A percentile compares a stretch with the other conserved stretches of the same genome.
Conservation (phyloP, 1,284 basidiomycete genomes). For the Abortiporus biennis region DNA sequence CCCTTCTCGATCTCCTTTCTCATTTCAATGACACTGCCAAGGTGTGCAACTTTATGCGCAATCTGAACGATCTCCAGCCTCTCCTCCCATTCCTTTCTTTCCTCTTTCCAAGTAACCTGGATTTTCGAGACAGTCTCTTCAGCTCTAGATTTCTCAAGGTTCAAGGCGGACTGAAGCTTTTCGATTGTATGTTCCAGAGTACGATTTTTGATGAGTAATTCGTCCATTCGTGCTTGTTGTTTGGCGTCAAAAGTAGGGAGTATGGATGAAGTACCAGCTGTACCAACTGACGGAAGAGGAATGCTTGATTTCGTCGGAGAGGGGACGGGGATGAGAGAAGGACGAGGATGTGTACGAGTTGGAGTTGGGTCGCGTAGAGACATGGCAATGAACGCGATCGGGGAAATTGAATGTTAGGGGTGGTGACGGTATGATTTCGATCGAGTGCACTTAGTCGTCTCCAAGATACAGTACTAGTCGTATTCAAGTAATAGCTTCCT, state of each 20-base stretch:
- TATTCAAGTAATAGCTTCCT: too few relatives aligned
- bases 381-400: too few relatives aligned
- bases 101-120: slow-evolving; percentile 42
- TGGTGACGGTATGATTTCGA: neutral
- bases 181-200: slow-evolving; percentile 53
- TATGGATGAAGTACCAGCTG: too few relatives aligned
- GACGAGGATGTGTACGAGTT: neutral
- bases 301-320: too few relatives aligned
- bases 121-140: slow-evolving; percentile 37
- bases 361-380: slow-evolving; percentile 5
- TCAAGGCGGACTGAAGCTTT: slow-evolving; percentile 20
- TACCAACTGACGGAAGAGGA: too few relatives aligned
- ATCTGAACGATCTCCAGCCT: slow-evolving; percentile 56
- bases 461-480: too few relatives aligned
- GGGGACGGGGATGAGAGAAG: too few relatives aligned
- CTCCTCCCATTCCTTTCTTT: slow-evolving; percentile 52
- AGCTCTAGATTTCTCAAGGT: slow-evolving; percentile 36
- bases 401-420: too few relatives aligned
- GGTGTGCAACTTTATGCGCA: slow-evolving; percentile 57
- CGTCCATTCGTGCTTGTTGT: slow-evolving; percentile 59
- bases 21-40: slow-evolving; percentile 44
- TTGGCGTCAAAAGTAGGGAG: slow-evolving; percentile 40
- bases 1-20: slow-evolving; percentile 45
- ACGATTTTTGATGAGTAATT: slow-evolving; percentile 58
- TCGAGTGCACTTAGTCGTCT: neutral